Evolutionary conservation across 768 basidiomycete genomes (phyloP).

Genomic region (Pulveroboletus sp.): DNA sequence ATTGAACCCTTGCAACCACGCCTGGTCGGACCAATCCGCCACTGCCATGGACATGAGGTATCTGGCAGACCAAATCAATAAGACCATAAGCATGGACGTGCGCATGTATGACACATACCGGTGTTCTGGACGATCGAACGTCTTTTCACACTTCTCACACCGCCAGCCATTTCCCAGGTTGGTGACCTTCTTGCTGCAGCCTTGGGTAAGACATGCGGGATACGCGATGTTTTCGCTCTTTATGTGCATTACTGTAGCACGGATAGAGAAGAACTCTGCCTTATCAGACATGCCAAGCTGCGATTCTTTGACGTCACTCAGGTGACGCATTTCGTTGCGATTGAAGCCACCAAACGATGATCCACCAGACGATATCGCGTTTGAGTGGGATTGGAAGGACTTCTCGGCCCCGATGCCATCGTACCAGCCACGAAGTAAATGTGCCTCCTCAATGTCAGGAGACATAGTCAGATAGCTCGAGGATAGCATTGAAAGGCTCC

Average conservation of each 20-base stretch:
- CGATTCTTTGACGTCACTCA: slow-evolving; percentile 74
- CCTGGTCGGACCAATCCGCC: slow-evolving; percentile 84
- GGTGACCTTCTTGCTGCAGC: slow-evolving; percentile 88
- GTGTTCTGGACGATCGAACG: slow-evolving; percentile 65
- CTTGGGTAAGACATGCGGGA: slow-evolving; percentile 76
- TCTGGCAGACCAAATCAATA: slow-evolving; percentile 31
- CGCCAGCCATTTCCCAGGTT: slow-evolving; percentile 69
- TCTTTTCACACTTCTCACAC: slow-evolving; percentile 89
- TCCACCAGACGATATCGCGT: slow-evolving; percentile 33
- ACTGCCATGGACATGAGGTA: slow-evolving; percentile 84
- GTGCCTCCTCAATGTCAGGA: slow-evolving; percentile 90
- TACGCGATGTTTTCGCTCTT: slow-evolving; percentile 79
- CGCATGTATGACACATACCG: slow-evolving; percentile 47
- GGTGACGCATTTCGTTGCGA: slow-evolving; percentile 64
- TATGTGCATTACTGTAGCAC: slow-evolving; percentile 86
- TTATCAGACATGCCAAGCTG: slow-evolving; percentile 74
- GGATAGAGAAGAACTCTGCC: slow-evolving; percentile 70
- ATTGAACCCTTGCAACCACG: slow-evolving; percentile 95
- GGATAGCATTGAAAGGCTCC: slow-evolving; percentile 79
- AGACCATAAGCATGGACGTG: not conserved
- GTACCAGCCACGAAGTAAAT: slow-evolving; percentile 87
- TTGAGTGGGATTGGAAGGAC: slow-evolving; percentile 70
- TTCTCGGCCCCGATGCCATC: slow-evolving; percentile 60
- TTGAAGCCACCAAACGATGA: slow-evolving; percentile 49
- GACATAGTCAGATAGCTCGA: slow-evolving; percentile 78